Base-by-base conservation (phyloP, 2,329 filamentous ascomycete species). In the Daldinia eschscholtzii region DNA sequence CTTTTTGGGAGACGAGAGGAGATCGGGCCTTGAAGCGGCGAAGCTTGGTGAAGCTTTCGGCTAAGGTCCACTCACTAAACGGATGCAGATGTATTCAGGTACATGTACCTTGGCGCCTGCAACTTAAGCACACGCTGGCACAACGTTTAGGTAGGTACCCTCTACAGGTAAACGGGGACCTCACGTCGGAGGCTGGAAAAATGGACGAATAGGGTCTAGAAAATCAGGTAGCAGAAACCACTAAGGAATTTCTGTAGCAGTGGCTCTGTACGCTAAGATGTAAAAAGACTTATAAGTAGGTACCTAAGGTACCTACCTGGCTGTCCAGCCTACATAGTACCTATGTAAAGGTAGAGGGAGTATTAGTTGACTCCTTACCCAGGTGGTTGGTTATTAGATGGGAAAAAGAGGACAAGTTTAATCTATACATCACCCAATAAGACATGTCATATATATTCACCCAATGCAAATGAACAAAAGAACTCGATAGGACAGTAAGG, bases 11-110 rank as follows among this genome's bases (percentile, higher is more conserved):
- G 56, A 52, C 41, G 7, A 57, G 61, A 57, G 63, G 53, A 62
- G 56, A 57, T 60, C 44, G 64, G 56, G 55, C 42, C 52, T 70
- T 41, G 58, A 56, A 65, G 59, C 56, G 57, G 44, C 57, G 57
- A 57, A 61, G 69, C 63, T 71, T 48, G 39, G 35, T 28, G 52
- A 55, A 55, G 52, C 35, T 39, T 28, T 62, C 61, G 61, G 66
- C 66, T 71, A 71, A 70, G 67, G 30, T 65, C 55, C 42, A 62
- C 57, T n/a, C 35, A 57, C 53, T 57, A 37, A 52, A 50, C 23
- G 10, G 46, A 53, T 20, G 23, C 5, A 15, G 35, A 39, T 28
- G 44, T 35, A 35, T 55, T 20, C 20, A 55, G 30, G 50, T 55
- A 55, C 50, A 50, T 20, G 30, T 55, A 55, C 50, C 33, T 35